Conservation (phyloP, 805 yeast species). For the Candida krabiensis region DNA sequence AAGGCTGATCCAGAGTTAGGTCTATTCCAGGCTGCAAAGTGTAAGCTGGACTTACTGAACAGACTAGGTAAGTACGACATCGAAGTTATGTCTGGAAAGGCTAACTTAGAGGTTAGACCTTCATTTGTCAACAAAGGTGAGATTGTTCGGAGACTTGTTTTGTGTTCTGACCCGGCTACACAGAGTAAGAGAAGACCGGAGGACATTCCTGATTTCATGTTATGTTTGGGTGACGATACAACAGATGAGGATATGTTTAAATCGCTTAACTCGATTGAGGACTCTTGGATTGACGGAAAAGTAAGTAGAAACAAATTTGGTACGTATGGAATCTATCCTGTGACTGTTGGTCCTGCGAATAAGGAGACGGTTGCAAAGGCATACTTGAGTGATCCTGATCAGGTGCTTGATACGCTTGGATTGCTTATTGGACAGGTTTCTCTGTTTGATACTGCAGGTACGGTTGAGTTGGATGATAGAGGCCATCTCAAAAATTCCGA, state of each 20-base stretch:
- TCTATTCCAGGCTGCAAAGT: constrained; percentile 74
- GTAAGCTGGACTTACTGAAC: constrained; percentile 61
- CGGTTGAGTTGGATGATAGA: constrained; percentile 72
- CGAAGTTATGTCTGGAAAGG: constrained; percentile 96
- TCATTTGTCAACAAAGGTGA: constrained; percentile 94
- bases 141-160: constrained; percentile 78
- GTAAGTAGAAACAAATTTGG: constrained; percentile 47
- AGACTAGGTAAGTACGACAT: constrained; percentile 70
- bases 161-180: constrained; percentile 56
- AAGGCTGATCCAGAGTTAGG: constrained; percentile 94
- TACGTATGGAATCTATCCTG: constrained; percentile 71
- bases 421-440: constrained; percentile 77
- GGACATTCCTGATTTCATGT: constrained; percentile 74
- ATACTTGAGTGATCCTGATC: constrained; percentile 79
- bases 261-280: constrained; percentile 65
- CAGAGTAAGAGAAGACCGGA: constrained; percentile 25
- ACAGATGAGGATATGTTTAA: constrained; percentile 98
- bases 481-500: constrained; percentile 61
- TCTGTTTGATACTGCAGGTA: constrained; percentile 73
- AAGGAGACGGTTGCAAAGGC: constrained; percentile 83
- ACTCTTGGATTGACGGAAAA: constrained; percentile 45
- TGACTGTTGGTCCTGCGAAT: constrained; percentile 90
- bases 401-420: constrained; percentile 83
- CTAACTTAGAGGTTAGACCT: constrained; percentile 97
- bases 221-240: constrained; percentile 93